Evolutionary conservation across 352 stramenopile species (phyloP), one percentile per base, ranked within the genome.

Genomic region (Plasmopara muralis): DNA sequence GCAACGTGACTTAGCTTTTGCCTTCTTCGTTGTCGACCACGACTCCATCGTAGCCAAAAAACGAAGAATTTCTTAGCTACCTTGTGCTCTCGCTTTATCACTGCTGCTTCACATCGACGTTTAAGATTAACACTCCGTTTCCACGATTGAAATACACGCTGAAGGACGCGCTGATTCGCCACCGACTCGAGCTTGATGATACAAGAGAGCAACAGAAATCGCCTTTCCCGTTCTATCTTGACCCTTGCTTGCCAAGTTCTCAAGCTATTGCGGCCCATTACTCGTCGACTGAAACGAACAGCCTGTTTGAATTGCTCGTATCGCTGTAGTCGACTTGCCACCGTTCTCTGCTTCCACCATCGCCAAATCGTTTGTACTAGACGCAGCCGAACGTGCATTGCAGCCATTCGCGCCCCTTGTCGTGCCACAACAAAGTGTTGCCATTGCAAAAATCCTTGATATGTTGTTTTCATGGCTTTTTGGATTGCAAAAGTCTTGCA

Each of bases 171-270:
- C 1, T 33, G 38, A 29, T 43, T 20, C 4, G 46, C 39, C 1
- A 72, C 44, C 4, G 52, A 62, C 14, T 69, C 43, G 50, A 85
- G 50, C 58, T 84, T 87, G 25, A 81, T 53, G 12, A 83, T 58
- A 15, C 72, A 82, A 0, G 65, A 62, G 1, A 87, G 65, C n/a
- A 85, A 20, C 2, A 74, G 61, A 35, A 70, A 81, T 9, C 57
- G 65, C 10, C 68, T 60, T 56, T 83, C 64, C 2, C 65, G 62
- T 8, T 71, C 55, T 7, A 52, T 50, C 4, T 66, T 58, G 0
- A 65, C 33, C 0, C n/a, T 39, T 1, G 6, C 9, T 53, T 53
- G 56, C 71, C 71, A 81, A 2, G 29, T 12, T 0, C 1, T 12
- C 12, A 72, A 31, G 9, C 35, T 46, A 18, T 45, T 43, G 5